A percentile compares a stretch with the other conserved stretches of the same genome.
phyloP scores from a whole-genome alignment of 2,329 filamentous ascomycete species.

The Diaporthe longicolla region DNA sequence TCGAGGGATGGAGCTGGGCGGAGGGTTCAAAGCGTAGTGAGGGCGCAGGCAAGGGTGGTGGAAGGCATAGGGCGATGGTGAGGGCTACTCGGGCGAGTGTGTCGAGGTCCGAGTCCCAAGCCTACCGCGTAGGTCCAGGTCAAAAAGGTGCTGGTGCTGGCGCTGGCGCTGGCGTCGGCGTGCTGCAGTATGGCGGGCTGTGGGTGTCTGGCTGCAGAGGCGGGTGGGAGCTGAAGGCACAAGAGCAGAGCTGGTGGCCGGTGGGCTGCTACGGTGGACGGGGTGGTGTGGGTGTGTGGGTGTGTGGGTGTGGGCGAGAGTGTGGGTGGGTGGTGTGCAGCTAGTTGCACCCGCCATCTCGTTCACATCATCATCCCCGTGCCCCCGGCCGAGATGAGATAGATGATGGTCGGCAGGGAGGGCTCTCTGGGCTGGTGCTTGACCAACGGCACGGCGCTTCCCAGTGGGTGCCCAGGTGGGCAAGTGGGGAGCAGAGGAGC shows the following conservation, averaged over 20 bases:
- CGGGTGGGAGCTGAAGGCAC: conserved; percentile 28
- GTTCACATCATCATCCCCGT: conserved; percentile 33
- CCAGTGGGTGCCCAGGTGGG: conserved; percentile 23
- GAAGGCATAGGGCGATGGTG: not conserved
- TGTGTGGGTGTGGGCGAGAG: not conserved
- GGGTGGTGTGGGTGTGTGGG: conserved; percentile 12
- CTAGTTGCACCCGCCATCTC: conserved; percentile 29
- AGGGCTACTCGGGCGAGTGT: no score
- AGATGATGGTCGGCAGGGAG: conserved; percentile 34
- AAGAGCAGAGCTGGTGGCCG: conserved; percentile 17
- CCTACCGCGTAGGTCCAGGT: not conserved
- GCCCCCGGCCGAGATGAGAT: conserved; percentile 34
- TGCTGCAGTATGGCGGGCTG: conserved; percentile 22
- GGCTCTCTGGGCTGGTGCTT: conserved; percentile 27
- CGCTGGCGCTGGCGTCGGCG: conserved; percentile 13
- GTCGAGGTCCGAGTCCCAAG: not conserved
- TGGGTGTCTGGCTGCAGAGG: conserved; percentile 30
- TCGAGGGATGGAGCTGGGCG: conserved; percentile 35
- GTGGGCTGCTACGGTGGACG: conserved; percentile 8
- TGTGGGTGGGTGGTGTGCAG: conserved; percentile 22
- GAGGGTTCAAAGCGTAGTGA: conserved; percentile 36
- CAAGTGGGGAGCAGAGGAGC: not conserved
- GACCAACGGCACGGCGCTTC: conserved; percentile 24
- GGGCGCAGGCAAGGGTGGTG: conserved; percentile 34
- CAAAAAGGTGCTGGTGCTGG: conserved; percentile 28